Evolutionary conservation across 2,329 filamentous ascomycete species (phyloP), one percentile per base, ranked within the genome.

Genomic region (Botrytis deweyae): DNA sequence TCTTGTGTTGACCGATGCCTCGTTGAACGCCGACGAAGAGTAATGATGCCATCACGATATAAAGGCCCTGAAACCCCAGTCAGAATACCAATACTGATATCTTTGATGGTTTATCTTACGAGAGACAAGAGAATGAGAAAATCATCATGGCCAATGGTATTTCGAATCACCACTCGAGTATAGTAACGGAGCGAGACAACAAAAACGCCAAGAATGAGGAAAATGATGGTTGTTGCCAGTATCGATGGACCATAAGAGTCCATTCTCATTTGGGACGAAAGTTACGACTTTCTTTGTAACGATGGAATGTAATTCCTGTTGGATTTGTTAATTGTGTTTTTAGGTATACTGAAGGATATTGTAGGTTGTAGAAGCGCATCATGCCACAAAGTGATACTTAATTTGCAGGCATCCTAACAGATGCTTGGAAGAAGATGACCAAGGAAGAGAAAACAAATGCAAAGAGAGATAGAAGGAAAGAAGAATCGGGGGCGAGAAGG

Each of bases 241-340:
- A 73, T 62, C 4, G 72, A 70, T 20, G 72, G 55, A 55, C 40
- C 70, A 72, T 72, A 72, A 14, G 70, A 72, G 38, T 72, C 63
- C 62, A 72, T 72, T 42, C 70, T 66, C 25, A 44, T 29, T 61
- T 46, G 40, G 38, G 40, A 46, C 33, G 52, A 61, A n/a, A 33
- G 22, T 46, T 44, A 12, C 52, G 52, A 44, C 33, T 62, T 55
- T 58, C 33, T 33, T 22, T 22, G 20, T 46, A 61, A 36, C 20
- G 67, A 61, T 61, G 36, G 10, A 58, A 29, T 55, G 4, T 33
- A n/a, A 25, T 66, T 65, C 25, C 20, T 36, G 40, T 59, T 68
- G 40, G 20, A 49, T 68, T 14, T 68, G 20, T 38, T 67, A 44
- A 18, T 46, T 68, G 49, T 36, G 8, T 68, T 36, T 68, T 36